Evolutionary conservation across 495 filamentous ascomycete genomes (phyloP).

Genomic region (Amniculicola lignicola): DNA sequence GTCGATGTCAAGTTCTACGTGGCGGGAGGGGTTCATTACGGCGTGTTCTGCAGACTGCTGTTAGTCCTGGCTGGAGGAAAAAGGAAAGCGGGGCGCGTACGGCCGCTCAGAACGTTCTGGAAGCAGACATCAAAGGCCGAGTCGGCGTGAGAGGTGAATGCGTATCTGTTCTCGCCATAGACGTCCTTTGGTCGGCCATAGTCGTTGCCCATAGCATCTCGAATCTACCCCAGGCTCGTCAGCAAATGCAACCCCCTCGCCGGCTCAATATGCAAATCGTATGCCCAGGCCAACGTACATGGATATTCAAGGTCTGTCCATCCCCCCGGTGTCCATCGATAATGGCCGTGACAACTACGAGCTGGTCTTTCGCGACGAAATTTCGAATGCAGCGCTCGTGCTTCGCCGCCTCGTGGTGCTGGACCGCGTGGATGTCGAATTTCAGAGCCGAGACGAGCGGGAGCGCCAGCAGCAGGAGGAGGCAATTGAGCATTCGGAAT

Average conservation of each 20-base stretch:
- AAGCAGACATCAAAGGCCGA: slow-evolving; percentile 97
- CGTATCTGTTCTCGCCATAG: slow-evolving; percentile 84
- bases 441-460: slow-evolving; percentile 74
- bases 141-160: slow-evolving; percentile 93
- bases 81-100: slow-evolving; percentile 47
- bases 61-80: neutral
- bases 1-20: slow-evolving; percentile 95
- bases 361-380: slow-evolving; percentile 86
- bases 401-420: slow-evolving; percentile 54
- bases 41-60: slow-evolving; percentile 37
- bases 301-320: slow-evolving; percentile 91
- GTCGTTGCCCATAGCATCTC: slow-evolving; percentile 91
- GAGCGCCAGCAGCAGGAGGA: slow-evolving; percentile 37
- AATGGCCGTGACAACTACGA: slow-evolving; percentile 97
- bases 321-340: slow-evolving; percentile 82
- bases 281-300: slow-evolving; percentile 59
- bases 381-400: slow-evolving; percentile 91
- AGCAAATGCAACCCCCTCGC: slow-evolving; percentile 1
- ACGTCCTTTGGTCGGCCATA: slow-evolving; percentile 89
- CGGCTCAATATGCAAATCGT: neutral
- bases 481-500: slow-evolving; percentile 13
- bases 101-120: slow-evolving; percentile 71
- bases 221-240: slow-evolving; percentile 60
- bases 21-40: slow-evolving; percentile 61
- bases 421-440: slow-evolving; percentile 81